Base-by-base conservation (phyloP, 2,329 filamentous ascomycete genomes). In the Huntiella omanensis region DNA sequence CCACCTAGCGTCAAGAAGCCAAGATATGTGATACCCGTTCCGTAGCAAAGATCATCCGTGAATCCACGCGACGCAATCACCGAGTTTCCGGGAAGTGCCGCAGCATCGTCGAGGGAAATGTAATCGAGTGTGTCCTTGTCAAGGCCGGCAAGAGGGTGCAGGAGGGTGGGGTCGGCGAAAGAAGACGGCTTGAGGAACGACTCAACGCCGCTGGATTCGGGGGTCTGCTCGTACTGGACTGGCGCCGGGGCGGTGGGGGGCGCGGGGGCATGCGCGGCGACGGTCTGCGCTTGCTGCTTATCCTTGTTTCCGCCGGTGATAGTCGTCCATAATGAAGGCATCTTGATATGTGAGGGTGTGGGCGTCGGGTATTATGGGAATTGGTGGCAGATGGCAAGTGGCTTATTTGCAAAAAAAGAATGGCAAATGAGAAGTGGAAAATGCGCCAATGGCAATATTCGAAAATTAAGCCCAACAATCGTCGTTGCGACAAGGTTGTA, bases 11-110 rank as follows among this genome's bases (percentile, higher is more conserved):
- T 73, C 56, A 98, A 68, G 5, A 83, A 91, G n/a, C 83, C 69
- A 50, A 98, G 70, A 60, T 98, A 98, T 59, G 86, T 94, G 52
- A 88, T 79, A 56, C 91, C 91, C 16, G 91, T 92, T 58, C 92
- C 91, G 62, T 98, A 98, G 66, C 91, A 96, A 50, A 98, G 75
- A 62, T 98, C 91, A 60, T 98, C 91, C 51, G 87, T 93, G 77
- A 93, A 98, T 60, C 91, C 91, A 61, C 91, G 80, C 48, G 87
- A 95, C 38, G 92, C 91, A 46, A 98, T 74, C 46, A 87, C 81
- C 38, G 88, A 92, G 60, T 83, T 82, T 50, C 78, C 73, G 57
- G 86, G 87, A 42, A 87, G 86, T 15, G 93, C 73, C 22, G 80
- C 75, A 43, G 85, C 83, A 60, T 98, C 92, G 65, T 98, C 91